Percentiles rank a stretch among this genome's conserved stretches.
These are phyloP conservation scores for Diacronema lutheri DNA, from an alignment of 78 protist species.

Conservation along the genomic window DNA sequence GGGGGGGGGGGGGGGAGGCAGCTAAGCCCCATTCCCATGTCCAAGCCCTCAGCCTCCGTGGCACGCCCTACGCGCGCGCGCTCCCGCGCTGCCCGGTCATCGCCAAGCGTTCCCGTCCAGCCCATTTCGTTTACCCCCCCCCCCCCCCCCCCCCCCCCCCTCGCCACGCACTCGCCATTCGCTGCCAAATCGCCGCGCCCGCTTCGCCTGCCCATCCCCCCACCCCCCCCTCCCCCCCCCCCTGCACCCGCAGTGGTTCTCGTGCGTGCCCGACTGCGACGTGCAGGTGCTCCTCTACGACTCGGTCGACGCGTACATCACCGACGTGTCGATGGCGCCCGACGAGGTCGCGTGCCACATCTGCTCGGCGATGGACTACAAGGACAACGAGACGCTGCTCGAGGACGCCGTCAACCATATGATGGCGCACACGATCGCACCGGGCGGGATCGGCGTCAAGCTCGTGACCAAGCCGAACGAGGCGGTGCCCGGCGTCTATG, in stretches of 20 bases:
- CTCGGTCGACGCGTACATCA: constrained; percentile 1
- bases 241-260: not conserved
- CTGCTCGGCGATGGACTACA: constrained; percentile 15
- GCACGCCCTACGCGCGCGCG: too few relatives aligned
- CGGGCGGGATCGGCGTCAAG: not conserved
- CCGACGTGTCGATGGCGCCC: not conserved
- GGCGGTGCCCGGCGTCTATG: not conserved
- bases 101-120: too few relatives aligned
- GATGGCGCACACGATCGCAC: not conserved
- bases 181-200: too few relatives aligned
- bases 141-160: too few relatives aligned
- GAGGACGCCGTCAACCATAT: constrained; percentile 9
- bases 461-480: not conserved
- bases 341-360: not conserved
- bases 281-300: constrained; percentile 14
- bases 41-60: too few relatives aligned
- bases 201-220: too few relatives aligned
- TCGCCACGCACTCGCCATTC: too few relatives aligned
- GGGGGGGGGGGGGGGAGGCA: too few relatives aligned
- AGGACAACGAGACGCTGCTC: constrained; percentile 23
- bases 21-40: too few relatives aligned
- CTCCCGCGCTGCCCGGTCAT: too few relatives aligned
- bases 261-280: not conserved
- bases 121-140: too few relatives aligned
- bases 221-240: not conserved